A percentile compares a stretch with the other conserved stretches of the same genome.
Conservation (phyloP, 2,329 filamentous ascomycete genomes). For the Sporothrix curviconia region DNA sequence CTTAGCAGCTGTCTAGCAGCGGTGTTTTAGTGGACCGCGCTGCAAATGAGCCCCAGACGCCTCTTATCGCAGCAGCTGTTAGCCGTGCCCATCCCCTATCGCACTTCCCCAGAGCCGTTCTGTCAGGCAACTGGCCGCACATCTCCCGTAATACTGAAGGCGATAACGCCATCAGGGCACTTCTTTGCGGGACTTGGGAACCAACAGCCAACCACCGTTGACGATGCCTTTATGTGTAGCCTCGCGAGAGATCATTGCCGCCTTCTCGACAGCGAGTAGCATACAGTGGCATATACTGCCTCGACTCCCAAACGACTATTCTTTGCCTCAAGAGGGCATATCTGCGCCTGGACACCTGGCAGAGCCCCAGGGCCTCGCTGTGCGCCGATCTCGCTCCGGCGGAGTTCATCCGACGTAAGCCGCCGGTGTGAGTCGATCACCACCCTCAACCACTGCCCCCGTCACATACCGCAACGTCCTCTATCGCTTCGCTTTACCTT, state of each 20-base stretch:
- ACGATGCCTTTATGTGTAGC: no score
- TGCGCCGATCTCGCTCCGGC: conserved; percentile 7
- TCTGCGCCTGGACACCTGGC: no score
- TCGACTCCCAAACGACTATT: no score
- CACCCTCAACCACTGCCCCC: neutral
- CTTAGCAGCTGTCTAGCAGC: neutral
- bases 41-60: no score
- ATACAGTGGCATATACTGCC: no score
- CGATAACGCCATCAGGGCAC: neutral
- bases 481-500: no score
- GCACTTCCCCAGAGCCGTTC: neutral
- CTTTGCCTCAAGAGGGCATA: no score
- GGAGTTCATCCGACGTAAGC: neutral
- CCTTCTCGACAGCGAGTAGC: no score
- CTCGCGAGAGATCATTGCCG: no score
- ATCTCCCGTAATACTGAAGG: no score
- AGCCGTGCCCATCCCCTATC: neutral
- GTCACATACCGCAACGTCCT: no score
- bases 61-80: neutral
- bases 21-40: neutral
- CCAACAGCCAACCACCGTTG: neutral
- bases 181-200: no score
- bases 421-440: neutral
- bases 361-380: neutral
- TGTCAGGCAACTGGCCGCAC: neutral